Conservation (phyloP, 352 stramenopile genomes). For the Globisporangium camurandrum region DNA sequence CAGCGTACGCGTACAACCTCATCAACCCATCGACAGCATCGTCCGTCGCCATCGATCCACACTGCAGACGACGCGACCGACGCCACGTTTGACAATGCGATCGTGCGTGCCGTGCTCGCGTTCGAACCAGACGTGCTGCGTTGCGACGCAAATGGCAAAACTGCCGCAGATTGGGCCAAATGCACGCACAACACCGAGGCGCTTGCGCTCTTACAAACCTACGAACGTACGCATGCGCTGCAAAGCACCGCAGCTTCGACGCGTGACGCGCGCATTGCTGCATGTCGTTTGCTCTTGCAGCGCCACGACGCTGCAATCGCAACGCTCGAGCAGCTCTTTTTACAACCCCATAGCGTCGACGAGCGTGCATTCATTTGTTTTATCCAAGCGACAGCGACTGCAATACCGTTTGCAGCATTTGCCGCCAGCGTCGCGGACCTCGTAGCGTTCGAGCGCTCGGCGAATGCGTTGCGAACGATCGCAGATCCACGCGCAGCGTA, state of each 20-base stretch:
- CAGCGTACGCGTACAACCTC: no score
- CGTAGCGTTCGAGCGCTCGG: no score
- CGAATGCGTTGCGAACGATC: no score
- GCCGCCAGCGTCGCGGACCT: conserved; percentile 15
- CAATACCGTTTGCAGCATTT: conserved; percentile 19
- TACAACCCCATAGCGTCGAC: conserved; percentile 29
- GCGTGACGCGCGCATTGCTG: conserved; percentile 22
- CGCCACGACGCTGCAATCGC: conserved; percentile 26
- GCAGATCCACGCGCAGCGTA: conserved; percentile 14
- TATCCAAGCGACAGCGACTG: conserved; percentile 12
- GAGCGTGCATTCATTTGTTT: conserved; percentile 31
- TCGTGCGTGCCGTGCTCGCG: conserved; percentile 31
- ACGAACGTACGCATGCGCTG: conserved; percentile 26
- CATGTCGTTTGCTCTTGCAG: conserved; percentile 29
- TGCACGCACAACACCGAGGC: conserved; percentile 33
- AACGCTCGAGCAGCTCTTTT: conserved; percentile 18
- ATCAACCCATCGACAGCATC: no score
- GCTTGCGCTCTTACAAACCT: conserved; percentile 24
- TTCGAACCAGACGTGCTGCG: conserved; percentile 35
- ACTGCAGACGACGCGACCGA: neutral
- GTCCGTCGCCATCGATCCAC: no score
- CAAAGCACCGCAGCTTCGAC: conserved; percentile 23
- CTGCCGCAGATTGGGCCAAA: conserved; percentile 58
- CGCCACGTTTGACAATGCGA: conserved; percentile 41
- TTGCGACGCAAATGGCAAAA: conserved; percentile 38